Percentiles rank a stretch among this genome's conserved stretches.
phyloP scores from a whole-genome alignment of 768 basidiomycete genomes.

The Suillus decipiens region DNA sequence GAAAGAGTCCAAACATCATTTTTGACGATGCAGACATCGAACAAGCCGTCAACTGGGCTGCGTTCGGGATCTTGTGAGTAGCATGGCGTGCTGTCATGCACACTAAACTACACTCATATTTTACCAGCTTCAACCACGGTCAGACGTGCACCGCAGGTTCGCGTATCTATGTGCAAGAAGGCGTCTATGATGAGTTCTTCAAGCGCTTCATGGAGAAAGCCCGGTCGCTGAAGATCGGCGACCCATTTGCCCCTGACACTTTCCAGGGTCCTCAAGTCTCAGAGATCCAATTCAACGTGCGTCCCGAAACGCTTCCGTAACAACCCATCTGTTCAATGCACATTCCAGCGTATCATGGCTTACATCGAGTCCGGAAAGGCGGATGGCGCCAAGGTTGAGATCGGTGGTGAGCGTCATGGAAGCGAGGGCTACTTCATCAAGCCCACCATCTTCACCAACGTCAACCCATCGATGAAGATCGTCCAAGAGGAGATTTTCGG shows the following conservation, averaged over 20 bases:
- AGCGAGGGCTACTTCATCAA: slow-evolving; percentile 67
- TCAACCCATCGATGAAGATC: slow-evolving; percentile 70
- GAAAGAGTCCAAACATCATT: slow-evolving; percentile 71
- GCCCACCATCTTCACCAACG: slow-evolving; percentile 76
- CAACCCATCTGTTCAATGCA: not conserved
- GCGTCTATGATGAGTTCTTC: slow-evolving; percentile 80
- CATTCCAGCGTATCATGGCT: slow-evolving; percentile 61
- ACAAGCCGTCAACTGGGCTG: slow-evolving; percentile 67
- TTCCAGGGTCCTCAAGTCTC: slow-evolving; percentile 84
- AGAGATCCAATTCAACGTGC: slow-evolving; percentile 69
- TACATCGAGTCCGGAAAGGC: slow-evolving; percentile 78
- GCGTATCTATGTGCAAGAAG: slow-evolving; percentile 78
- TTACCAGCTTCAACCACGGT: slow-evolving; percentile 65
- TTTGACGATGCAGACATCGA: slow-evolving; percentile 76
- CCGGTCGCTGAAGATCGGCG: slow-evolving; percentile 60
- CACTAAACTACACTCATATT: not conserved
- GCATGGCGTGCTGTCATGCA: slow-evolving; percentile 15
- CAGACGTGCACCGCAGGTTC: slow-evolving; percentile 83
- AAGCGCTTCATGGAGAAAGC: slow-evolving; percentile 55
- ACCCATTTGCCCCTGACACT: slow-evolving; percentile 61
- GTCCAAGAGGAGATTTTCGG: slow-evolving; percentile 80
- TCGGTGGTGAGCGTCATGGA: slow-evolving; percentile 64
- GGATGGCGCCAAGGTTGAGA: slow-evolving; percentile 68
- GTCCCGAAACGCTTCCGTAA: slow-evolving; percentile 21
- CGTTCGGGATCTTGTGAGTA: slow-evolving; percentile 69